Conservation (phyloP, 345 rosid species). For the Acer negundo region DNA sequence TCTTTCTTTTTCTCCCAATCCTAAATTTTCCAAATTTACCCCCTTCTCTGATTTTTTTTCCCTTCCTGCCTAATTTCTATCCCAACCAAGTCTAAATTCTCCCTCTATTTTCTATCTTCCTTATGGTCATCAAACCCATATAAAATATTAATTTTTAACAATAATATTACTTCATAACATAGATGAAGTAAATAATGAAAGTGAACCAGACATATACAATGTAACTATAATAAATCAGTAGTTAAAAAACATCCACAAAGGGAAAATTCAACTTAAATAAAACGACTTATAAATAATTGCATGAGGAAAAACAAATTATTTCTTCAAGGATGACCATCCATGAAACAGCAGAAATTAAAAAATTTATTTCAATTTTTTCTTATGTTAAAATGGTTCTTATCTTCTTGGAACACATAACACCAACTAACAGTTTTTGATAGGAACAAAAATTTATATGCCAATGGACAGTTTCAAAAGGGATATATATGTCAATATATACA, state of each 20-base stretch:
- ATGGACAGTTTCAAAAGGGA: conserved; percentile 2
- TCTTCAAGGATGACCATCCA: conserved; percentile 7
- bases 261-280: background rate
- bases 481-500: conserved; percentile 27
- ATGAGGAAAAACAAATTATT: background rate
- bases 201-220: background rate
- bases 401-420: conserved; percentile 10
- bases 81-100: background rate
- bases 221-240: background rate
- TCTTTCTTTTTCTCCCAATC: background rate
- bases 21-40: background rate
- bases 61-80: background rate
- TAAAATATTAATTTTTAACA: background rate
- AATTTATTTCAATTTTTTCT: conserved; percentile 2
- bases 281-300: background rate
- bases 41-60: background rate
- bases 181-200: background rate
- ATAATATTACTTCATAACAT: background rate
- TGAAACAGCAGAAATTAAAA: background rate
- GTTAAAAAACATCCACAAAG: background rate
- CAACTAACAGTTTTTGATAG: background rate
- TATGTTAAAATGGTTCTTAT: background rate
- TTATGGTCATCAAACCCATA: background rate
- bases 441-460: background rate
- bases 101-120: background rate